Evolutionary conservation across 2,329 filamentous ascomycete genomes (phyloP), one percentile per base, ranked within the genome.

Genomic region (Allantophomopsis lycopodina): DNA sequence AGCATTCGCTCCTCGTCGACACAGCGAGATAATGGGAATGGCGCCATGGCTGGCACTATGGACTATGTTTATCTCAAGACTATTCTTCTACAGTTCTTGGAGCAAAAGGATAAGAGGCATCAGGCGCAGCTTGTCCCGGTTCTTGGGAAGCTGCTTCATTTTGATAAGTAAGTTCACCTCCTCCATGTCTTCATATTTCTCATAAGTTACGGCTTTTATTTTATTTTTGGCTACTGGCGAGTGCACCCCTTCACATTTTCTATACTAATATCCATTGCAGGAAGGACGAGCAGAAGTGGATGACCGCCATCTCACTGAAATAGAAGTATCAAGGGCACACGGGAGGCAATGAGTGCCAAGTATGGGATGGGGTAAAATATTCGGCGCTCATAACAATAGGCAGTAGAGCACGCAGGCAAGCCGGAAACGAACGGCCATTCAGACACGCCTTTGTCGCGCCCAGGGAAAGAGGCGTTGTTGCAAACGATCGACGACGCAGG

Each of bases 231-330:
- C 17, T 7, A 32, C 35, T 23, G 16, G 35, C 35, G 14, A 18
- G 35, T 14, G 11, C 21, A 14, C 3, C 11, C 17, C 10, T 20
- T 20, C 11, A 15, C 20, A 36, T 36, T 10, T 17, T n/a, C n/a
- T n/a, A n/a, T n/a, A 6, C 18, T 14, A 14, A 15, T 35, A 14
- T 6, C 28, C 28, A 20, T 39, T 33, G 23, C 42, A 76, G 71
- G 50, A 74, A 71, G 50, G 87, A 94, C 49, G 83, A 91, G 61
- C 79, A 91, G 60, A 89, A 85, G 60, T 94, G 86, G 85, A 75
- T 80, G 60, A 73, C 78, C 14, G 86, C 82, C 2, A 78, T 94
- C 38, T 43, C 44, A 14, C 35, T 31, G 23, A 40, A 40, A 17
- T 40, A 40, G 23, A 28, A 28, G 23, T 12, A 12, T 28, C 23